These are phyloP conservation scores for Lactarius hengduanensis DNA, from an alignment of 768 basidiomycete species.

Conservation along the genomic window DNA sequence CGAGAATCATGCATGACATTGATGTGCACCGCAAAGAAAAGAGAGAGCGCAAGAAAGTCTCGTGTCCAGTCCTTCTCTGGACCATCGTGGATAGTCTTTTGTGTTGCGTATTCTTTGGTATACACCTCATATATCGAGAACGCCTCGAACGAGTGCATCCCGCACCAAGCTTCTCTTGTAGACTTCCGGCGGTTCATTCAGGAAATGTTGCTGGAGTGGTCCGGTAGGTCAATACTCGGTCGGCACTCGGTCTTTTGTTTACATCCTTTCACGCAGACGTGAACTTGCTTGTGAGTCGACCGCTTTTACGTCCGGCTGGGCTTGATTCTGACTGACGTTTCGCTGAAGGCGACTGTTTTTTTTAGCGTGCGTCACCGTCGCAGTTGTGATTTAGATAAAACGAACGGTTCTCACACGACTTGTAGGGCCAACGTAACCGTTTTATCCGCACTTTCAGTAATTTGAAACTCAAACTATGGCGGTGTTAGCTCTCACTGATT, in stretches of 20 bases:
- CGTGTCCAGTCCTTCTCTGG: too few species aligned
- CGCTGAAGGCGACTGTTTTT: constrained; percentile 18
- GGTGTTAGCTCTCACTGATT: not conserved
- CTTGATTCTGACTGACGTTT: constrained; percentile 2
- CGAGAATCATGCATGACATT: too few species aligned
- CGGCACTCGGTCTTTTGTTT: not conserved
- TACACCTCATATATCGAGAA: too few species aligned
- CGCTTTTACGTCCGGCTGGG: not conserved
- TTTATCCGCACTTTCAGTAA: not conserved
- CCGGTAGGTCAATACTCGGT: not conserved
- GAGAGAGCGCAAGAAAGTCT: too few species aligned
- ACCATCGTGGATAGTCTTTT: too few species aligned
- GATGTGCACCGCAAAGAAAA: too few species aligned
- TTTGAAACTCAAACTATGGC: not conserved
- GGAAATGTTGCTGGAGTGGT: constrained; percentile 18
- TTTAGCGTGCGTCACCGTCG: constrained; percentile 8
- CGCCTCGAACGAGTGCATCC: too few species aligned
- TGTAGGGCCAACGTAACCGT: constrained; percentile 17
- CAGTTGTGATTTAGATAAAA: not conserved
- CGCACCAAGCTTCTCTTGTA: not conserved
- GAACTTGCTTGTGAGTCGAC: constrained; percentile 15
- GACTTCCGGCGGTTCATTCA: too few species aligned
- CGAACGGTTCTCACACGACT: not conserved
- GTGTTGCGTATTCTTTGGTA: too few species aligned
- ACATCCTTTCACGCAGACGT: constrained; percentile 5